phyloP scores from a whole-genome alignment of 306 rosid species.

The Quillaja saponaria region DNA sequence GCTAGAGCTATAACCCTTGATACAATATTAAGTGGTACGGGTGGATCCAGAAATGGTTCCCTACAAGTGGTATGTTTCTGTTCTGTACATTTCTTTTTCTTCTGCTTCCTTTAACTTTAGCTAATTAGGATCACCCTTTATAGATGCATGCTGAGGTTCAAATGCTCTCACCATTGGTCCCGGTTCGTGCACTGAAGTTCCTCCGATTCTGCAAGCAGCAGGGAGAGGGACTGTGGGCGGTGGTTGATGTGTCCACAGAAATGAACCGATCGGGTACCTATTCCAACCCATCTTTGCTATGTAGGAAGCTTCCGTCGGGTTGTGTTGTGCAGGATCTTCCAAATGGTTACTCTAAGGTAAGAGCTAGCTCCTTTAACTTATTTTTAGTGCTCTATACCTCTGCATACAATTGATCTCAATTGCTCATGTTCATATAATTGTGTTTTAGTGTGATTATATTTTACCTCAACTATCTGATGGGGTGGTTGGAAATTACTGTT shows the following conservation, averaged over 20 bases:
- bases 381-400: neutral
- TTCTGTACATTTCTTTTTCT: neutral
- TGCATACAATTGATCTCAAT: neutral
- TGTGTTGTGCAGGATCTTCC: slow-evolving; percentile 75
- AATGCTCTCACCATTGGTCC: slow-evolving; percentile 77
- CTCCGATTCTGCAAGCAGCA: slow-evolving; percentile 84
- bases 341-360: slow-evolving; percentile 74
- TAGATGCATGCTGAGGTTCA: slow-evolving; percentile 88
- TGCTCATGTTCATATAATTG: slow-evolving; percentile 3
- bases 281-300: slow-evolving; percentile 32
- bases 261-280: slow-evolving; percentile 38
- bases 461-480: slow-evolving; percentile 4
- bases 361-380: neutral
- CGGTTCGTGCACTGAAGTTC: slow-evolving; percentile 63
- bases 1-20: slow-evolving; percentile 62
- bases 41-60: slow-evolving; percentile 65
- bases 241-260: slow-evolving; percentile 76
- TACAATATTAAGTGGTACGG: slow-evolving; percentile 50
- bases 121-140: slow-evolving; percentile 18
- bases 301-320: slow-evolving; percentile 92
- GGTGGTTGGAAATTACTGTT: slow-evolving; percentile 29
- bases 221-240: slow-evolving; percentile 74
- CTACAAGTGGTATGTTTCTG: slow-evolving; percentile 61
- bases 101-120: neutral
- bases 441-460: neutral